phyloP scores from a whole-genome alignment of 2,329 filamentous ascomycete genomes.

The Neofusicoccum parvum region DNA sequence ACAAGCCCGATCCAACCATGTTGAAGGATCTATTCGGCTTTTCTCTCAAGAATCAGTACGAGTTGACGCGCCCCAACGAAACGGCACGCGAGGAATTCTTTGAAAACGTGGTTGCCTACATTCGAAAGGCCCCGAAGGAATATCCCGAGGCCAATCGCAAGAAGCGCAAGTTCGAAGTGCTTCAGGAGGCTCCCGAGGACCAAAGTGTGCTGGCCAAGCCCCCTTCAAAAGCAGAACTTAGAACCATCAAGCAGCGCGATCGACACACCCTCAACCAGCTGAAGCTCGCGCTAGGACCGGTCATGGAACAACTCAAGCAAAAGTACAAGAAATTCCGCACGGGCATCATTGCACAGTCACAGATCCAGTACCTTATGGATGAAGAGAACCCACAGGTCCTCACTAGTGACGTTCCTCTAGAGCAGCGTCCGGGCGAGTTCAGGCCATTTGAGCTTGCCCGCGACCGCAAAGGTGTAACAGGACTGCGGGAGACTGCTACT shows the following conservation, averaged over 20 bases:
- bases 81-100: conserved; percentile 81
- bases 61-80: conserved; percentile 67
- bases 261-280: conserved; percentile 81
- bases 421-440: conserved; percentile 51
- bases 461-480: conserved; percentile 77
- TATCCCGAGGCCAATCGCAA: conserved; percentile 88
- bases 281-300: conserved; percentile 86
- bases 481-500: conserved; percentile 72
- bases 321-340: conserved; percentile 88
- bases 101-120: conserved; percentile 69
- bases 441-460: conserved; percentile 79
- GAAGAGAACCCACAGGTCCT: conserved; percentile 74
- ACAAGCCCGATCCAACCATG: conserved; percentile 60
- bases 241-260: conserved; percentile 78
- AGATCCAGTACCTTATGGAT: conserved; percentile 80
- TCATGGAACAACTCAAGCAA: conserved; percentile 94
- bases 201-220: conserved; percentile 57
- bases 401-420: conserved; percentile 60
- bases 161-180: conserved; percentile 75
- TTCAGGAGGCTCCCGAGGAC: conserved; percentile 70
- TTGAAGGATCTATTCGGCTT: conserved; percentile 82
- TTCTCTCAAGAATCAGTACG: conserved; percentile 75
- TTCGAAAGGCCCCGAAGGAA: conserved; percentile 76
- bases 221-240: conserved; percentile 74
- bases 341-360: conserved; percentile 67